Percentiles rank a stretch among this genome's conserved stretches.
phyloP scores from a whole-genome alignment of 2,329 filamentous ascomycete genomes.

The Monilinia fructigena region DNA sequence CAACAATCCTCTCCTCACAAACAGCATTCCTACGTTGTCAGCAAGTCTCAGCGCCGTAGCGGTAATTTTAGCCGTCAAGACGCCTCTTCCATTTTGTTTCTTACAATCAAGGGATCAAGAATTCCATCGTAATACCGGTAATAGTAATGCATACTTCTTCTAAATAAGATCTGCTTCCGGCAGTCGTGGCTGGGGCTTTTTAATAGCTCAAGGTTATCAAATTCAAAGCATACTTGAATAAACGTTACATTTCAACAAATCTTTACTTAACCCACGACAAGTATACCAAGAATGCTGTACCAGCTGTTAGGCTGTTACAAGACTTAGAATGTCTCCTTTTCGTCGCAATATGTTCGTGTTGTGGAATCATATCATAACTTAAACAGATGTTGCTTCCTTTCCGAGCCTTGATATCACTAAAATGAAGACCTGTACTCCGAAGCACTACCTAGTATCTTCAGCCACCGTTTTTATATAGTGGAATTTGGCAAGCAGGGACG shows the following conservation, averaged over 20 bases:
- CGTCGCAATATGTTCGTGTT: constrained; percentile 13
- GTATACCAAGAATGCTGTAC: constrained; percentile 7
- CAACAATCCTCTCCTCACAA: neutral
- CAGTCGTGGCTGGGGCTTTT: constrained; percentile 4
- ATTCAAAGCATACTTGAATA: neutral
- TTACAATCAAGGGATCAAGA: constrained; percentile 8
- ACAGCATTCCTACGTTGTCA: constrained; percentile 12
- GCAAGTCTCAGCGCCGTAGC: constrained; percentile 15
- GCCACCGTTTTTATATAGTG: constrained; percentile 3
- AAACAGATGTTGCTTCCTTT: constrained; percentile 5
- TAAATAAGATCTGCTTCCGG: neutral
- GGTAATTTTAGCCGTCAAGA: constrained; percentile 7
- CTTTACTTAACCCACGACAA: neutral
- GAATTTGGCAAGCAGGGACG: constrained; percentile 11
- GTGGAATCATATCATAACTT: constrained; percentile 6
- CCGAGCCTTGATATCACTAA: constrained; percentile 16
- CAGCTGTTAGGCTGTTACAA: constrained; percentile 1
- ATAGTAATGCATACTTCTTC: neutral
- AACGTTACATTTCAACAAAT: neutral
- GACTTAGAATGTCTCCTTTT: constrained; percentile 5
- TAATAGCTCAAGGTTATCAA: constrained; percentile 1
- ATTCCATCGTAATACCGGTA: constrained; percentile 11
- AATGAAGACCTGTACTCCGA: constrained; percentile 3
- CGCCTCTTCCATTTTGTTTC: neutral
- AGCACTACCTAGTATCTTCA: neutral